Base-by-base conservation (phyloP, 2,329 filamentous ascomycete species). In the Calonectria pteridis region DNA sequence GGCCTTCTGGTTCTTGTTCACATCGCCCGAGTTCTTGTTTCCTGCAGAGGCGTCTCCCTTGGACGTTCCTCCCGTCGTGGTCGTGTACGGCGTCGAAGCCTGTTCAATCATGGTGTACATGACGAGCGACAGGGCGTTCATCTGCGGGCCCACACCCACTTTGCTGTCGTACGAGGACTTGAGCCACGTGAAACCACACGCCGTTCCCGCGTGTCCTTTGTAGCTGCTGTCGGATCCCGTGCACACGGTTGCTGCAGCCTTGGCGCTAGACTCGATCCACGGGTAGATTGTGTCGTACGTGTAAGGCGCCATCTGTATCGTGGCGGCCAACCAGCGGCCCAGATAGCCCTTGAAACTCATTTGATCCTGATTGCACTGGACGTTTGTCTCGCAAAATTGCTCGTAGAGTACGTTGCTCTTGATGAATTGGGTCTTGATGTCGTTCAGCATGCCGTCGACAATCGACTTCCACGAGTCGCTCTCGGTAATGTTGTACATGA, bases 311-410 rank as follows among this genome's bases (percentile, higher is more conserved):
- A 93, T 81, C 81, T 90, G 87, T 9, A 87, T 84, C 2, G 90
- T 89, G 23, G 85, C 85, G 1, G 90, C 88, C 81, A 93, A 84
- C 91, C 93, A 95, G 55, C 94, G 92, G 31, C 91, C 84, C 31
- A 95, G 86, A 82, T 94, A 95, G 14, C 92, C 93, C 85, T 95
- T 95, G 90, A 95, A 95, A 62, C 89, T 91, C 79, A 89, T 89
- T 85, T 95, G 93, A 82, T 95, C 93, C 75, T 88, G 88, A 84
- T 94, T 90, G 87, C 94, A 96, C 31, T 86, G 87, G 69, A 85
- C 84, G 71, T 83, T 83, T 10, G 83, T 84, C 85, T 95, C 94
- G 85, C 94, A 96, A 35, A 90, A 89, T 75, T 88, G 87, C 84
- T 95, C 94, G 78, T 88, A 90, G 82, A 94, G 89, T 81, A 95